Evolutionary conservation across 2,329 filamentous ascomycete genomes (phyloP).

Genomic region (Aureobasidium sp.): DNA sequence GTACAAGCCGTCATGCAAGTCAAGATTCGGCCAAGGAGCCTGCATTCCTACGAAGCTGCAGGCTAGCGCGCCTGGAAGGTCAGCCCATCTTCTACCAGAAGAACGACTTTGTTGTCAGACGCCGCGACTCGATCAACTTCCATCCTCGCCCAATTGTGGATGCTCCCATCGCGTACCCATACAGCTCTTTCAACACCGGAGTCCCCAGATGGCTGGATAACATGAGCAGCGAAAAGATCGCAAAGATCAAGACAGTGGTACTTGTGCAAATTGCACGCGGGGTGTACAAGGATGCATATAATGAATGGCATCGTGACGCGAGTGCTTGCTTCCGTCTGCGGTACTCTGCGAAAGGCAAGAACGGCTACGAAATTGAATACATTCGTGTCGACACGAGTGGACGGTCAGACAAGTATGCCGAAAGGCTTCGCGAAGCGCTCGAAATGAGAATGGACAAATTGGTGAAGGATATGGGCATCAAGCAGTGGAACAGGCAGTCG

Average conservation of each 20-base stretch:
- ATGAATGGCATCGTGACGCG: constrained; percentile 13
- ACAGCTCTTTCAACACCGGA: constrained; percentile 5
- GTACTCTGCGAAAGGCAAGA: neutral
- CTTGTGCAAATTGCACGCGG: constrained; percentile 11
- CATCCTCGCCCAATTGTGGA: constrained; percentile 4
- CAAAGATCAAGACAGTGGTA: constrained; percentile 9
- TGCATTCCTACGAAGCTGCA: constrained; percentile 9
- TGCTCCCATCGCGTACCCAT: neutral
- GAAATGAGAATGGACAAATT: constrained; percentile 14
- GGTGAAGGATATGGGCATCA: constrained; percentile 1
- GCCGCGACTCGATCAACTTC: constrained; percentile 12
- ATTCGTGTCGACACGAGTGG: constrained; percentile 11
- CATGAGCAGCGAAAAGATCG: constrained; percentile 10
- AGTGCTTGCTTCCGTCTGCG: constrained; percentile 10
- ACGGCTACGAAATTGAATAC: constrained; percentile 8
- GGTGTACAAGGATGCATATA: constrained; percentile 11
- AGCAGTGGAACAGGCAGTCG: constrained; percentile 11
- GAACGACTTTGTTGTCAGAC: constrained; percentile 14
- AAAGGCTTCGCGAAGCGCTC: constrained; percentile 11
- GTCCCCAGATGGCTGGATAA: constrained; percentile 12
- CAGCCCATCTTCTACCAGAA: constrained; percentile 6
- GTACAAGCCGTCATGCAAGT: constrained; percentile 1
- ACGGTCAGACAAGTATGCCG: constrained; percentile 11
- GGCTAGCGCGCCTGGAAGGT: constrained; percentile 7
- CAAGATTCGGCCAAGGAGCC: constrained; percentile 13